Evolutionary conservation across 495 filamentous ascomycete species (phyloP), one percentile per base, ranked within the genome.

Genomic region (Xylaria sp.): DNA sequence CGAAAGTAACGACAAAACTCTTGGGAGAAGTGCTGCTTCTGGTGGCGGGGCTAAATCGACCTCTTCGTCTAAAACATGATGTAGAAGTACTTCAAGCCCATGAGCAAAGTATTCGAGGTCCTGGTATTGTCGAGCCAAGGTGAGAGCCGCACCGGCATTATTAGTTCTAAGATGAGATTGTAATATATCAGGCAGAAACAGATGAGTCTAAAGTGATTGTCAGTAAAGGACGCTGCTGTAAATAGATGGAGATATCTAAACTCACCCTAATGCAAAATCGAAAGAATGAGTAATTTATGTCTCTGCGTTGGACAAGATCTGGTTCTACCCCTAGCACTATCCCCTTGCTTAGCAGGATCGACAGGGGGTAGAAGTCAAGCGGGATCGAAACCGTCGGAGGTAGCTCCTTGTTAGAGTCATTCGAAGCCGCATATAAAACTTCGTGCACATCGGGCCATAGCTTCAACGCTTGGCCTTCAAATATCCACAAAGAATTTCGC

Each of bases 351-450:
- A 97, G 80, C 0, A 97, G 82, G 0, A 94, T 85, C 2, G 95
- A 96, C n/a, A 97, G 83, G 3, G 97, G 97, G 79, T 97, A 98
- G 80, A 99, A 98, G 78, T 99, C 97, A 12, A 90, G 80, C 5
- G 86, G 80, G 37, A 94, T 86, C 17, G 87, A 86, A 8, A 97
- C 88, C 41, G 90, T 84, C 9, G 85, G 74, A 0, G 91, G 90
- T 7, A 93, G 74, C 61, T 93, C 91, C 43, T 84, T 83, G 7
- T 83, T 83, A 19, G 80, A 73, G 50, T 91, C 92, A 19, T 85
- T 81, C 17, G 89, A 87, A 12, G 89, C 89, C 8, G 88, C 89
- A 59, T 88, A 86, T 21, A 98, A 82, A 41, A 98, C 89, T 69
- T 95, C 93, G 69, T 97, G 90, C n/a, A 98, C 87, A 78, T 98